Percentiles rank a stretch among this genome's conserved stretches.
These are phyloP conservation scores for Lyophyllum decastes DNA, from an alignment of 768 basidiomycete species.

Conservation along the genomic window DNA sequence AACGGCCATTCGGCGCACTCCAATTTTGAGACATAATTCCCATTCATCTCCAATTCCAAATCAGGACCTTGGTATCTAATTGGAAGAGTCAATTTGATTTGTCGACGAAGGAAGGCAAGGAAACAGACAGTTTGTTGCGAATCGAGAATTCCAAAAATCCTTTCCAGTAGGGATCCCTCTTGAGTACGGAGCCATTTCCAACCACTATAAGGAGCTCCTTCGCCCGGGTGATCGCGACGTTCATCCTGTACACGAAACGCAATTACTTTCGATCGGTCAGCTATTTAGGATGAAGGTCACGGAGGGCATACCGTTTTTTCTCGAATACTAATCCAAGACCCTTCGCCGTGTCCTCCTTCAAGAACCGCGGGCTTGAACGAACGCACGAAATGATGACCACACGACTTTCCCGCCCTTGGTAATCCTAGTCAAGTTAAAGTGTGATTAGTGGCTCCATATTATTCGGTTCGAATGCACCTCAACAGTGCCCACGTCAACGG, in stretches of 20 bases:
- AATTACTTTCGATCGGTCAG: background rate
- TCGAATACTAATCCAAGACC: conserved; percentile 48
- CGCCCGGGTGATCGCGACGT: conserved; percentile 56
- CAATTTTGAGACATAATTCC: conserved; percentile 48
- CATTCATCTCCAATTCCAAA: conserved; percentile 44
- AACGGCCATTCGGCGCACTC: conserved; percentile 32
- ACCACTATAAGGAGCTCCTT: conserved; percentile 52
- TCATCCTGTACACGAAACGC: conserved; percentile 39
- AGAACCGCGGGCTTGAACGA: conserved; percentile 43
- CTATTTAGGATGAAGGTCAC: background rate
- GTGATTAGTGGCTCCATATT: background rate
- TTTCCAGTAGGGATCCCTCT: conserved; percentile 52
- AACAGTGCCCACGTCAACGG: conserved; percentile 53
- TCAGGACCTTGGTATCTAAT: conserved; percentile 48
- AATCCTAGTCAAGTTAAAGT: conserved; percentile 33
- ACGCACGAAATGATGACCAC: conserved; percentile 55
- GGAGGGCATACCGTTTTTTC: conserved; percentile 40
- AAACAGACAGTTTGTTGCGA: conserved; percentile 45
- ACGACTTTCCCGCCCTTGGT: conserved; percentile 52
- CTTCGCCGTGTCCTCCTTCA: conserved; percentile 48
- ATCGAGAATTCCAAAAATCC: conserved; percentile 48
- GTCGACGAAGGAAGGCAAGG: background rate
- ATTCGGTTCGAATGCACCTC: conserved; percentile 28
- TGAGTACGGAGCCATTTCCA: conserved; percentile 43
- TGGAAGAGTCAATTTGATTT: too few relatives aligned